phyloP scores from a whole-genome alignment of 129 eudicot species.

The Saussurea involucrata region DNA sequence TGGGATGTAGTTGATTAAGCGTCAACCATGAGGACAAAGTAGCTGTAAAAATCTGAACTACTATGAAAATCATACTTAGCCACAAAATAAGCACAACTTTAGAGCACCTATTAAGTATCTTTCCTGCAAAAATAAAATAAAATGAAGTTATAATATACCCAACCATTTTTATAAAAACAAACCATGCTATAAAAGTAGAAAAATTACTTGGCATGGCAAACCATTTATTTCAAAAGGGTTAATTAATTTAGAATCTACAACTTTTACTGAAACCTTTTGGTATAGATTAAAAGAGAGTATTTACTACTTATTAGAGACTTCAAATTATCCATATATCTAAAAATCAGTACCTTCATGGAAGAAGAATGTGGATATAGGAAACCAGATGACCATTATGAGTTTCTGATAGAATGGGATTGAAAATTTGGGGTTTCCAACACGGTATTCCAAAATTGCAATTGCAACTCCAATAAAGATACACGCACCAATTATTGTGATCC shows the following conservation, averaged over 20 bases:
- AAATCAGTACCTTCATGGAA: constrained; percentile 15
- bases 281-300: too few species aligned
- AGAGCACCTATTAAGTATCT: constrained; percentile 21
- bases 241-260: neutral
- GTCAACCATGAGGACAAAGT: constrained; percentile 26
- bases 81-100: constrained; percentile 23
- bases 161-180: neutral
- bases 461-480: constrained; percentile 7
- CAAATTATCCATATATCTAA: neutral
- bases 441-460: constrained; percentile 16
- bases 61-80: constrained; percentile 21
- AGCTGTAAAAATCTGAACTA: constrained; percentile 22
- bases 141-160: neutral
- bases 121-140: neutral
- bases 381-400: constrained; percentile 14
- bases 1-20: constrained; percentile 21
- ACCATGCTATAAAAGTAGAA: neutral
- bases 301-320: neutral
- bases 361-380: constrained; percentile 17
- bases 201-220: too few species aligned
- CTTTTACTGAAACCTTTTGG: neutral
- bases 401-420: constrained; percentile 6
- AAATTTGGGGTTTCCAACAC: constrained; percentile 18
- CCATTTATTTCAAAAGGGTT: neutral
- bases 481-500: constrained; percentile 7